Percentiles rank a stretch among this genome's conserved stretches.
Conservation (phyloP, 805 yeast species). For the Maudiozyma turicensis region DNA sequence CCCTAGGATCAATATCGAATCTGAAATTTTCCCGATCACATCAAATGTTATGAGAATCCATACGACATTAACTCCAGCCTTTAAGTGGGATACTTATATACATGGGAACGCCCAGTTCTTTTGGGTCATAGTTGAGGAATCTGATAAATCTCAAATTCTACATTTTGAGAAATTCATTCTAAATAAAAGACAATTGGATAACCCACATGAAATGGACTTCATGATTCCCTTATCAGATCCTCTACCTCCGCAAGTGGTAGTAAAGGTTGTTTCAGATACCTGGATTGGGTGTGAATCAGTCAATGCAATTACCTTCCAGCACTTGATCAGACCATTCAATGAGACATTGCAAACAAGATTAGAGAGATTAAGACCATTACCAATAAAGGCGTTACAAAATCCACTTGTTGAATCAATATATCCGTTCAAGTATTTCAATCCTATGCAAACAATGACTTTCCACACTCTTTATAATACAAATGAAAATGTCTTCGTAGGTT, state of each 20-base stretch:
- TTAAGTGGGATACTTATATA: conserved; percentile 69
- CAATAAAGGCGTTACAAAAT: conserved; percentile 69
- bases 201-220: conserved; percentile 69
- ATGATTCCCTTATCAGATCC: conserved; percentile 89
- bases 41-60: conserved; percentile 75
- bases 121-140: conserved; percentile 89
- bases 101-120: conserved; percentile 83
- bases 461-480: conserved; percentile 76
- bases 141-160: conserved; percentile 59
- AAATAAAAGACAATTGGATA: conserved; percentile 43
- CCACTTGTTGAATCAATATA: conserved; percentile 60
- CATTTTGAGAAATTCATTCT: conserved; percentile 78
- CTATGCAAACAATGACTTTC: conserved; percentile 97
- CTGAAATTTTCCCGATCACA: conserved; percentile 85
- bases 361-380: conserved; percentile 75
- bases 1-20: conserved; percentile 65
- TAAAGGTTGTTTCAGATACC: conserved; percentile 68
- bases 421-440: conserved; percentile 80
- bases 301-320: conserved; percentile 78
- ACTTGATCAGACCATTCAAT: conserved; percentile 77
- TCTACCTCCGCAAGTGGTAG: conserved; percentile 77
- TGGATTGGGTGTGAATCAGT: conserved; percentile 84
- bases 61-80: conserved; percentile 60
- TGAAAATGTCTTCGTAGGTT: conserved; percentile 81
- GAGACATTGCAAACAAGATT: conserved; percentile 79